Evolutionary conservation across 2,329 filamentous ascomycete species (phyloP).

Genomic region (Arthrocladium fulminans): DNA sequence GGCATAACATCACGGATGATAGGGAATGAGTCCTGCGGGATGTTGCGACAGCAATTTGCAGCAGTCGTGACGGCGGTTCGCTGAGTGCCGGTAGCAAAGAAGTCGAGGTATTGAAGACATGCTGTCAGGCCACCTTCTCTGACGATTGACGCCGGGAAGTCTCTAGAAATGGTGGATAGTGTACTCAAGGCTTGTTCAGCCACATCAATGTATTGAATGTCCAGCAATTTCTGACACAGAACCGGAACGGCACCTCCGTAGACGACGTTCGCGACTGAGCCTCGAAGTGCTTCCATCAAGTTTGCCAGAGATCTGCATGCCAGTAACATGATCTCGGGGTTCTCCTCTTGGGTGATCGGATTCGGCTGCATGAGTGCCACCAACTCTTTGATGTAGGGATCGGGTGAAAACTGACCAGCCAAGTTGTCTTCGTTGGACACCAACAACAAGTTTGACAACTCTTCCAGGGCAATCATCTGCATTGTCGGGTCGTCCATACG

Average conservation of each 20-base stretch:
- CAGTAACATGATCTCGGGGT: constrained; percentile 92
- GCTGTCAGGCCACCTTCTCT: constrained; percentile 90
- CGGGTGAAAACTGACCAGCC: constrained; percentile 86
- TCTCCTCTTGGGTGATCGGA: constrained; percentile 70
- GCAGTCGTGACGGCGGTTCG: constrained; percentile 93
- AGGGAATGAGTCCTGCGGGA: constrained; percentile 83
- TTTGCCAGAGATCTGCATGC: constrained; percentile 94
- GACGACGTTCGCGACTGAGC: constrained; percentile 88
- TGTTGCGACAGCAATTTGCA: constrained; percentile 95
- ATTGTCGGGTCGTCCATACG: constrained; percentile 77
- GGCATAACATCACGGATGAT: constrained; percentile 96
- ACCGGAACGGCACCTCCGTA: constrained; percentile 95
- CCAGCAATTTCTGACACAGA: constrained; percentile 85
- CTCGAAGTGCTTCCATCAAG: constrained; percentile 90
- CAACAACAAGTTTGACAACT: constrained; percentile 83
- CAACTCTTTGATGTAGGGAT: constrained; percentile 90
- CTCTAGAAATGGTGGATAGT: constrained; percentile 91
- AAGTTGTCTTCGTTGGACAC: constrained; percentile 96
- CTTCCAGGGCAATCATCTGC: constrained; percentile 85
- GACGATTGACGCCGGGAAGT: constrained; percentile 91
- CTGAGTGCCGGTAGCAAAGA: constrained; percentile 95
- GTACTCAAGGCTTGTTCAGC: constrained; percentile 96
- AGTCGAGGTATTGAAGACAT: constrained; percentile 93
- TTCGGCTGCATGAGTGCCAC: constrained; percentile 85
- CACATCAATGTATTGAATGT: constrained; percentile 94